Conservation (phyloP, 2,329 filamentous ascomycete genomes). For the Sporothrix schenckii region DNA sequence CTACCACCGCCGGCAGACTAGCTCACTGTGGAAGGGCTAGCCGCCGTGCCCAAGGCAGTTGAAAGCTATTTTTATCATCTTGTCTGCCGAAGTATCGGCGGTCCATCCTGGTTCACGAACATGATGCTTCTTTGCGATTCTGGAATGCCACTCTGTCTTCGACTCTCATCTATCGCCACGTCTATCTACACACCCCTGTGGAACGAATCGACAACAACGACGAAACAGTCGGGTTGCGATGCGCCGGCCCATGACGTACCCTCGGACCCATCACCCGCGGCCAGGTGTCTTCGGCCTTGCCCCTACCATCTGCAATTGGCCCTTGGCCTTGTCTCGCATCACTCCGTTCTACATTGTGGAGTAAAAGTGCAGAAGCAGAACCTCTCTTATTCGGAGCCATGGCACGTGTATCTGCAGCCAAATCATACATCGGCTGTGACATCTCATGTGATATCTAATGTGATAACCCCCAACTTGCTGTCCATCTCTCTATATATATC, state of each 20-base stretch:
- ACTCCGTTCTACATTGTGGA: not conserved
- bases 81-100: slow-evolving; percentile 8
- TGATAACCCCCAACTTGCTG: not conserved
- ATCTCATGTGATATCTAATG: slow-evolving; percentile 7
- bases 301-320: not conserved
- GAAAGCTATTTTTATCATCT: not conserved
- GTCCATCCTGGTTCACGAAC: no score
- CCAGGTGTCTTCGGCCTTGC: not conserved
- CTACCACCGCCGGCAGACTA: not conserved
- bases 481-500: not conserved
- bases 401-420: slow-evolving; percentile 2
- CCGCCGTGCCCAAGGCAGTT: not conserved
- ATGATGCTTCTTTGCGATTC: not conserved
- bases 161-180: not conserved
- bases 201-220: no score
- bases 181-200: not conserved
- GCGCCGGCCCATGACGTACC: not conserved
- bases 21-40: not conserved
- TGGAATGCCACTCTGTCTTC: not conserved
- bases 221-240: not conserved
- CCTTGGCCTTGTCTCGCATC: not conserved
- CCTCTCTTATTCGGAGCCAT: not conserved
- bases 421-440: not conserved
- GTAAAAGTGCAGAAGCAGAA: not conserved
- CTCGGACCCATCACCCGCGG: not conserved